These are phyloP conservation scores for Flaveria linearis DNA, from an alignment of 129 eudicot genomes.

Conservation along the genomic window DNA sequence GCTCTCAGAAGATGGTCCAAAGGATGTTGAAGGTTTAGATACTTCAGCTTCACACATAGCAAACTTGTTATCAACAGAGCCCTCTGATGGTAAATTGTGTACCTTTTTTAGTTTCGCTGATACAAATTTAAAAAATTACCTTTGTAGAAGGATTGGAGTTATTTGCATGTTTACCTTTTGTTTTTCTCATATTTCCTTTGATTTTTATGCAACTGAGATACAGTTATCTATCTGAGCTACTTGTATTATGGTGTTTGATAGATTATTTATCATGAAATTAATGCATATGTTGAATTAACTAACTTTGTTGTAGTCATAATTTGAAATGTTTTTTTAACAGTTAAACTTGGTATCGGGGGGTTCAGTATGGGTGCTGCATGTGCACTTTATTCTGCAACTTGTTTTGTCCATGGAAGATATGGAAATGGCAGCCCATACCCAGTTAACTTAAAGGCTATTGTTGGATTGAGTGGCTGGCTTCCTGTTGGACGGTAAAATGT, in stretches of 20 bases:
- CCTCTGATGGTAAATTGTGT: constrained; percentile 38
- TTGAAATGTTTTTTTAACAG: constrained; percentile 43
- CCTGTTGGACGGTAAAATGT: constrained; percentile 72
- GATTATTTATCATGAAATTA: background rate
- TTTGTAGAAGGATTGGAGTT: too few relatives aligned
- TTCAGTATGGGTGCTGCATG: constrained; percentile 98
- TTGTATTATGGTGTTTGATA: background rate
- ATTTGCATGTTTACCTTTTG: too few relatives aligned
- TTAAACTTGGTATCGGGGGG: constrained; percentile 95
- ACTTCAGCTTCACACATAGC: constrained; percentile 44
- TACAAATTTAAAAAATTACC: background rate
- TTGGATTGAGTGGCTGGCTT: constrained; percentile 98
- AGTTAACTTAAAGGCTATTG: constrained; percentile 70
- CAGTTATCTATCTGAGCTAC: too few relatives aligned
- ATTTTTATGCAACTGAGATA: too few relatives aligned
- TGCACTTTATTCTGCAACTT: constrained; percentile 93
- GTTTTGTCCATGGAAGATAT: constrained; percentile 80
- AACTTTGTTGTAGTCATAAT: background rate
- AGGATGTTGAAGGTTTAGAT: constrained; percentile 44
- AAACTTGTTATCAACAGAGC: constrained; percentile 43
- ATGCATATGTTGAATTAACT: constrained; percentile 1
- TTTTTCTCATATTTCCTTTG: too few relatives aligned
- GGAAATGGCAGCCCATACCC: constrained; percentile 83
- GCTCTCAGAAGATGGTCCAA: constrained; percentile 85
- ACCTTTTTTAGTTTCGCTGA: background rate